Conservation (phyloP, 2,329 filamentous ascomycete genomes). For the Pezicula radicicola region DNA sequence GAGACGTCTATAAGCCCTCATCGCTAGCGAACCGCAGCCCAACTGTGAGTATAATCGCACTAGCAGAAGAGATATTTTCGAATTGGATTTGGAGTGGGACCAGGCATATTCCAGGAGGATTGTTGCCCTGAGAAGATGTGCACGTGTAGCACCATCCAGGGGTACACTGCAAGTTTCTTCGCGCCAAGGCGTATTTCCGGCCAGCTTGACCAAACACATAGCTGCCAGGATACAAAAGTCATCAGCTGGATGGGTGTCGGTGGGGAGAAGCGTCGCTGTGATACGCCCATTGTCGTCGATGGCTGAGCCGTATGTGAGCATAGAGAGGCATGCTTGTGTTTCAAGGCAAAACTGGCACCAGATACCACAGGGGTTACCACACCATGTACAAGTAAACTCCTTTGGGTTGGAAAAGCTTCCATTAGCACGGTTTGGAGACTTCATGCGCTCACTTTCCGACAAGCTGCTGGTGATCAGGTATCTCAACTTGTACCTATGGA, state of each 20-base stretch:
- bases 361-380: conserved; percentile 12
- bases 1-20: conserved; percentile 32
- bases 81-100: conserved; percentile 33
- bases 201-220: conserved; percentile 28
- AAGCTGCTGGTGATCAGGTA: conserved; percentile 23
- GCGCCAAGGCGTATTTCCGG: conserved; percentile 6
- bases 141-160: conserved; percentile 9
- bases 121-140: conserved; percentile 27
- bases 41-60: conserved; percentile 33
- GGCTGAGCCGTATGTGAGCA: conserved; percentile 19
- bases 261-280: conserved; percentile 23
- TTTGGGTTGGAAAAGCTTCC: background rate
- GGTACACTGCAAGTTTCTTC: conserved; percentile 1
- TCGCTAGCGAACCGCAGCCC: conserved; percentile 33
- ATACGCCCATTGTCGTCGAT: conserved; percentile 19
- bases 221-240: conserved; percentile 27
- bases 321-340: conserved; percentile 12
- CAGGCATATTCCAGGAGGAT: conserved; percentile 27
- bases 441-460: conserved; percentile 15
- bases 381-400: conserved; percentile 14
- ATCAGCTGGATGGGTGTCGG: conserved; percentile 31
- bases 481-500: conserved; percentile 24
- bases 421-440: conserved; percentile 7
- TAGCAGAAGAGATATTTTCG: conserved; percentile 34
- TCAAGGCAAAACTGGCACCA: conserved; percentile 18